phyloP scores from a whole-genome alignment of 768 basidiomycete species.

The Hygrocybe coccinea region DNA sequence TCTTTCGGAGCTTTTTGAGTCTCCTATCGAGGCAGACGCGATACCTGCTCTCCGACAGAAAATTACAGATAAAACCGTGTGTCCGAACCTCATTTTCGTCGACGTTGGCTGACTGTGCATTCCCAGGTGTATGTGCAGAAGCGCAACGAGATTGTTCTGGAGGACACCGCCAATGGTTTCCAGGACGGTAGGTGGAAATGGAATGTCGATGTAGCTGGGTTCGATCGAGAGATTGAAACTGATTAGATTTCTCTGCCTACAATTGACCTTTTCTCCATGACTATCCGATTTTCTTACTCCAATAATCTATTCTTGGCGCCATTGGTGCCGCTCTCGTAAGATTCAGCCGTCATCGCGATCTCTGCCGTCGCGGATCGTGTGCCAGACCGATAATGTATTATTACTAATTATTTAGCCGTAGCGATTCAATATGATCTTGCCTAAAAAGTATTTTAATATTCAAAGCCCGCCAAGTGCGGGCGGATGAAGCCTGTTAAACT shows the following conservation, averaged over 20 bases:
- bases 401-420: no score
- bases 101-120: neutral
- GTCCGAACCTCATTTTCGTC: constrained; percentile 17
- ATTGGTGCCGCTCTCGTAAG: no score
- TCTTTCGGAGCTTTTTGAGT: constrained; percentile 86
- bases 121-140: constrained; percentile 88
- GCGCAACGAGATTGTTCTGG: constrained; percentile 89
- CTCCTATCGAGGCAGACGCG: constrained; percentile 80
- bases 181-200: constrained; percentile 80
- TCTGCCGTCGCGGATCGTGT: no score
- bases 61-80: constrained; percentile 92
- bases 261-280: constrained; percentile 8
- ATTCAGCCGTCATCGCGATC: no score
- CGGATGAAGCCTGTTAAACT: no score
- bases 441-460: no score
- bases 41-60: constrained; percentile 82
- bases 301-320: neutral
- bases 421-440: no score
- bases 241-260: constrained; percentile 4
- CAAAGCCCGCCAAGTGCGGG: no score
- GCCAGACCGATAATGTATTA: no score
- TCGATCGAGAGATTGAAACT: constrained; percentile 36
- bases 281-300: neutral
- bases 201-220: constrained; percentile 69
- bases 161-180: constrained; percentile 91